Evolutionary conservation across 331 rosid species (phyloP).

Genomic region (Saraca asoca): DNA sequence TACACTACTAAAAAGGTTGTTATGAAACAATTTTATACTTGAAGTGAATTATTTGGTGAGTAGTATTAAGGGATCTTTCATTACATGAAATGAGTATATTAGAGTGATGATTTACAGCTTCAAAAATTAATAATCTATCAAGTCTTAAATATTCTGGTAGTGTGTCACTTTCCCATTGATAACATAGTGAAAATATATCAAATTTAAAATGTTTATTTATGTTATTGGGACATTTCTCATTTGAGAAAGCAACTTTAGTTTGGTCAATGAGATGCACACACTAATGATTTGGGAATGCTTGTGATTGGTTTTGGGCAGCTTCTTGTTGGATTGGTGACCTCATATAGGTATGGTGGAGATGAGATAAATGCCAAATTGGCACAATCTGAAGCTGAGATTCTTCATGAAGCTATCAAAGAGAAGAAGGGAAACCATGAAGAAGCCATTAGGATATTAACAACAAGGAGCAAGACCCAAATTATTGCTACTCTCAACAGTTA

Average conservation of each 20-base stretch:
- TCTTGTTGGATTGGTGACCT: conserved; percentile 65
- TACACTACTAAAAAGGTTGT: too few species aligned
- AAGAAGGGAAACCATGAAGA: conserved; percentile 66
- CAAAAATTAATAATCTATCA: too few species aligned
- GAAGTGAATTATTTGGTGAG: too few species aligned
- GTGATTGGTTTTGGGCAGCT: conserved; percentile 50
- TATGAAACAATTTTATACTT: too few species aligned
- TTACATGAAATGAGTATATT: too few species aligned
- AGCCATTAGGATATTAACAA: conserved; percentile 65
- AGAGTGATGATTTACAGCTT: too few species aligned
- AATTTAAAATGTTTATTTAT: background rate
- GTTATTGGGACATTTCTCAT: too few species aligned
- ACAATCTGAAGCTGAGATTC: conserved; percentile 66
- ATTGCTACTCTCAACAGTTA: conserved; percentile 72
- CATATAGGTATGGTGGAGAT: conserved; percentile 62
- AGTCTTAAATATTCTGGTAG: too few species aligned
- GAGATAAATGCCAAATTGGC: conserved; percentile 68
- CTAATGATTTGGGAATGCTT: conserved; percentile 33
- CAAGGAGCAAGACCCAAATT: conserved; percentile 77
- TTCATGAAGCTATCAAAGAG: conserved; percentile 67
- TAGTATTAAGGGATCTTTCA: too few species aligned
- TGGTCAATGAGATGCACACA: background rate
- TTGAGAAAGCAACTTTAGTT: too few species aligned
- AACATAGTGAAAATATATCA: too few species aligned
- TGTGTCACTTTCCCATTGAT: too few species aligned